These are phyloP conservation scores for Solanum ossicruentum DNA, from an alignment of 257 asterid species.

Conservation along the genomic window DNA sequence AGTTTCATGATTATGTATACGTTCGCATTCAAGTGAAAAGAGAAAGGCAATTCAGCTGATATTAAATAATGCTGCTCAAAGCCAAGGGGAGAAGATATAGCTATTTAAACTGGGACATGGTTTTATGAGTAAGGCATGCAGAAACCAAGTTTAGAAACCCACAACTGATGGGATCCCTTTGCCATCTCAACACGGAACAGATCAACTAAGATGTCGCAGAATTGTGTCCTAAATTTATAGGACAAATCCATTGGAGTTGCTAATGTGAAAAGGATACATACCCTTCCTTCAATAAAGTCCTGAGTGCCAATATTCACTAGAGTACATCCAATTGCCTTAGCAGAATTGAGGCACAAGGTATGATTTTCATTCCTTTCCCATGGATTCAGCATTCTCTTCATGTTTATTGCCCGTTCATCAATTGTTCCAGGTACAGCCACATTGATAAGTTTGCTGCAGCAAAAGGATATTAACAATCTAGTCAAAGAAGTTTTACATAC, in stretches of 20 bases:
- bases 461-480: background rate
- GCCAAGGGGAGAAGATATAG: background rate
- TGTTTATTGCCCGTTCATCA: constrained; percentile 93
- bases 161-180: background rate
- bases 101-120: background rate
- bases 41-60: background rate
- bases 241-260: background rate
- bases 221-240: background rate
- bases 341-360: constrained; percentile 94
- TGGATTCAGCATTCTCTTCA: constrained; percentile 79
- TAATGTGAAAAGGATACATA: constrained; percentile 17
- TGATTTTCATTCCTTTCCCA: constrained; percentile 99
- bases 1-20: background rate
- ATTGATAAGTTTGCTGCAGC: constrained; percentile 87
- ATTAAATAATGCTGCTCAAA: background rate
- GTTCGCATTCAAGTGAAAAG: background rate
- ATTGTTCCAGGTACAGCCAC: constrained; percentile 98
- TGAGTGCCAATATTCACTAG: constrained; percentile 94
- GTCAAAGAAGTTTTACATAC: background rate
- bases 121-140: background rate
- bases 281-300: constrained; percentile 97
- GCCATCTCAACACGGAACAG: background rate
- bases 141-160: background rate
- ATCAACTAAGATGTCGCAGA: background rate
- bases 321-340: constrained; percentile 98